Conservation (phyloP, 2,329 filamentous ascomycete genomes). For the Ascochyta fabae region DNA sequence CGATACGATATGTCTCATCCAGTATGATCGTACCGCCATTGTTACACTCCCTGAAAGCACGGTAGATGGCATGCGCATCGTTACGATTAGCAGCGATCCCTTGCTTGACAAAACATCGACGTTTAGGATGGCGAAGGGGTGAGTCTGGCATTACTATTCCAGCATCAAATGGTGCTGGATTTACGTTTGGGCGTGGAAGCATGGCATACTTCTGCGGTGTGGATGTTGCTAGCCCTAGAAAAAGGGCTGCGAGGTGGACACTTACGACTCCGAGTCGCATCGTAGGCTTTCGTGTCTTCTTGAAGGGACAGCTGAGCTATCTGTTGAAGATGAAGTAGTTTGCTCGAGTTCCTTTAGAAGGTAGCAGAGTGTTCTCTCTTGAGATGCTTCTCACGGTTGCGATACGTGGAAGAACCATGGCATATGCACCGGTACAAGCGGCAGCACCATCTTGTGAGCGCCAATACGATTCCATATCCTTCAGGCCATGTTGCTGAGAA, state of each 20-base stretch:
- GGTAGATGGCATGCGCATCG: slow-evolving; percentile 56
- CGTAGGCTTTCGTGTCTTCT: background rate
- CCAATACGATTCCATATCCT: background rate
- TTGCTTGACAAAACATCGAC: slow-evolving; percentile 3
- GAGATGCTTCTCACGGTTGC: background rate
- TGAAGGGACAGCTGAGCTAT: background rate
- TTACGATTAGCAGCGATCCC: slow-evolving; percentile 42
- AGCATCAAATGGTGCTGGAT: slow-evolving; percentile 1
- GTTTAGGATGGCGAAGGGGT: slow-evolving; percentile 4
- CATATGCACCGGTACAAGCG: background rate
- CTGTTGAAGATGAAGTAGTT: background rate
- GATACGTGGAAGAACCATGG: slow-evolving; percentile 2
- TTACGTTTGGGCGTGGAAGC: background rate
- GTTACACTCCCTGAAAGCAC: slow-evolving; percentile 62
- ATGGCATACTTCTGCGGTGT: background rate
- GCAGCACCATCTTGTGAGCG: background rate
- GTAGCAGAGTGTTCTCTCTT: background rate
- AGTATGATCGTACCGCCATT: slow-evolving; percentile 62
- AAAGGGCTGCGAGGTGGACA: background rate
- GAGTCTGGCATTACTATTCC: background rate
- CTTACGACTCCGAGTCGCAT: background rate
- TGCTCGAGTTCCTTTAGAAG: background rate
- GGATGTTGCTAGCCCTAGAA: background rate
- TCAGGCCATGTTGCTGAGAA: background rate
- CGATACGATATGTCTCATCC: slow-evolving; percentile 51